Evolutionary conservation across 805 yeast species (phyloP).

Genomic region (Metschnikowia sp.): DNA sequence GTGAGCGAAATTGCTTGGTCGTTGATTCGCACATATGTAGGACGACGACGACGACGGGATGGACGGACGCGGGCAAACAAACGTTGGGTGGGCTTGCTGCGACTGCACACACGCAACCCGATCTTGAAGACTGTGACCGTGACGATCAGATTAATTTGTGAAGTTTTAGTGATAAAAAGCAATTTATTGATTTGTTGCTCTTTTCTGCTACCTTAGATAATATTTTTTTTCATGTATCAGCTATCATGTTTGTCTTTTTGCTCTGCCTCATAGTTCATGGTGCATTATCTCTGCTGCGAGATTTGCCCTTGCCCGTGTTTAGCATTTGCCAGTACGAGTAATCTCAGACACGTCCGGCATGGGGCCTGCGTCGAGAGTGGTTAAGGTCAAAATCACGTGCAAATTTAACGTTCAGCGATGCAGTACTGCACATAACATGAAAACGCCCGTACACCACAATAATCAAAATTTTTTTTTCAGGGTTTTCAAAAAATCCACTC

Average conservation of each 20-base stretch:
- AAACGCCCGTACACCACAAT: conserved; percentile 1
- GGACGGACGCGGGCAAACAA: not conserved
- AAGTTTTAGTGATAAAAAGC: too few species aligned
- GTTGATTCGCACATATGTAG: conserved; percentile 6
- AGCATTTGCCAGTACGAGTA: not conserved
- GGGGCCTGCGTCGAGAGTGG: not conserved
- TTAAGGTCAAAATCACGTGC: conserved; percentile 3
- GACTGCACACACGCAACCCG: not conserved
- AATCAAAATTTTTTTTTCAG: not conserved
- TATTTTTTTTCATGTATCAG: too few species aligned
- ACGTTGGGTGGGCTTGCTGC: not conserved
- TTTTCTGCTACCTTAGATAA: not conserved
- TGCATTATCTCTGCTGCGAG: too few species aligned
- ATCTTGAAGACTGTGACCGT: not conserved
- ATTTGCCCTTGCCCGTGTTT: too few species aligned
- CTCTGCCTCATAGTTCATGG: too few species aligned
- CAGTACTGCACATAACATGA: not conserved
- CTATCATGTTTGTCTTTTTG: too few species aligned
- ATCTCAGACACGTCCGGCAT: conserved; percentile 1
- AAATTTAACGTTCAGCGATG: not conserved
- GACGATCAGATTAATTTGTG: too few species aligned
- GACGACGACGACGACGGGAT: not conserved
- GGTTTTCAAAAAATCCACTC: too few species aligned
- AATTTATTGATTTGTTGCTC: too few species aligned
- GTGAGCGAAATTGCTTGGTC: not conserved